phyloP scores from a whole-genome alignment of 805 yeast genomes.

The Wickerhamiella dianesei region DNA sequence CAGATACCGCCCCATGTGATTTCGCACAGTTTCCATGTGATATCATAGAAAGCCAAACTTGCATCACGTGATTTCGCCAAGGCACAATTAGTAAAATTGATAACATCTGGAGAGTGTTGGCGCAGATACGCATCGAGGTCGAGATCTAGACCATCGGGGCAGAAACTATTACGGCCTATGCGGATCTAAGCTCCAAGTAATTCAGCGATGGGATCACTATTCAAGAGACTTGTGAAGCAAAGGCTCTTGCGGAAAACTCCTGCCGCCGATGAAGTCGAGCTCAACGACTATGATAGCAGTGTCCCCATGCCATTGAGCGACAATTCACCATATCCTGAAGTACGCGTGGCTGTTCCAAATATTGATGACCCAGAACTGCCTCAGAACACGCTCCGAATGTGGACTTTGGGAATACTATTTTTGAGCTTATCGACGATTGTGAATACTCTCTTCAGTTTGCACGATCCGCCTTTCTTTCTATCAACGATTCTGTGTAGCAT shows the following conservation, averaged over 20 bases:
- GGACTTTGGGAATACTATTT: constrained; percentile 40
- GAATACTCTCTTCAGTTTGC: constrained; percentile 46
- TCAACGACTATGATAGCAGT: neutral
- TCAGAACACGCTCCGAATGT: constrained; percentile 42
- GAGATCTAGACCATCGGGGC: too few relatives aligned
- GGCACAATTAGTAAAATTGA: too few relatives aligned
- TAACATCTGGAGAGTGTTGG: too few relatives aligned
- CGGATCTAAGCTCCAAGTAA: too few relatives aligned
- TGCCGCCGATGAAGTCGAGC: neutral
- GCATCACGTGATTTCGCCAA: too few relatives aligned
- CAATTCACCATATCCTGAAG: constrained; percentile 50
- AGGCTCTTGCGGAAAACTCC: neutral
- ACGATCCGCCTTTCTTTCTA: constrained; percentile 40
- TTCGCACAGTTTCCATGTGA: too few relatives aligned
- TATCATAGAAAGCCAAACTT: too few relatives aligned
- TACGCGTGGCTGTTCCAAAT: constrained; percentile 50
- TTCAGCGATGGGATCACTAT: neutral
- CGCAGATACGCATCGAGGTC: too few relatives aligned
- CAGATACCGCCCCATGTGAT: too few relatives aligned
- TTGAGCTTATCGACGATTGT: constrained; percentile 44
- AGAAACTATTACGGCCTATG: too few relatives aligned
- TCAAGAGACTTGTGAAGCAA: neutral
- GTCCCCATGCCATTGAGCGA: constrained; percentile 13
- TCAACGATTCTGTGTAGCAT: constrained; percentile 45
- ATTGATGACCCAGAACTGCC: constrained; percentile 38